Percentiles rank a stretch among this genome's conserved stretches.
These are phyloP conservation scores for Venturiaceae sp. DNA, from an alignment of 2,329 filamentous ascomycete genomes.

Conservation along the genomic window DNA sequence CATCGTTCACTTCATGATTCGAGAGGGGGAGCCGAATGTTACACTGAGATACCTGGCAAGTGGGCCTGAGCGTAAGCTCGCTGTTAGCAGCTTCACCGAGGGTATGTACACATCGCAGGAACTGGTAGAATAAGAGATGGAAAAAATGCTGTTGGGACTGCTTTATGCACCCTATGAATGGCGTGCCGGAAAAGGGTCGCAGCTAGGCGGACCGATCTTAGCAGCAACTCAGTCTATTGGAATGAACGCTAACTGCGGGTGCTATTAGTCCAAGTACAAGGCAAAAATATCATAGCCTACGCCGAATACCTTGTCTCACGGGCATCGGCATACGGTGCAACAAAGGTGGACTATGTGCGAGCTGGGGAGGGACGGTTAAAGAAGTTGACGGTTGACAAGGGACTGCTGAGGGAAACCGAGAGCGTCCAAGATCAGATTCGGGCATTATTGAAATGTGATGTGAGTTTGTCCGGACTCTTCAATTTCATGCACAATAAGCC, in stretches of 20 bases:
- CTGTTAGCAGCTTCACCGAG: constrained; percentile 86
- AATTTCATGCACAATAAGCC: too few relatives aligned
- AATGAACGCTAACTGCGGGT: background rate
- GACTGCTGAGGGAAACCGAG: constrained; percentile 84
- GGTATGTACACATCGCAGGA: constrained; percentile 44
- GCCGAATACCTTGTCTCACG: constrained; percentile 77
- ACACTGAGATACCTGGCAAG: constrained; percentile 77
- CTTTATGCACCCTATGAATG: too few relatives aligned
- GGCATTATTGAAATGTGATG: constrained; percentile 81
- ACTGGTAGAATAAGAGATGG: background rate
- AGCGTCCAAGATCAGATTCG: constrained; percentile 79
- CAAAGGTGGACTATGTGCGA: constrained; percentile 83
- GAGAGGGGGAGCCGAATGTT: constrained; percentile 83
- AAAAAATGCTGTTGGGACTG: too few relatives aligned
- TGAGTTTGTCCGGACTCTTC: constrained; percentile 42
- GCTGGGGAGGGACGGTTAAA: constrained; percentile 75
- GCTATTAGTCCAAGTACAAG: constrained; percentile 77
- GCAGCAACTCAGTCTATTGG: background rate
- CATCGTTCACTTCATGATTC: constrained; percentile 93
- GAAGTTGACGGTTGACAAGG: constrained; percentile 81
- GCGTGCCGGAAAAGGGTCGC: too few relatives aligned
- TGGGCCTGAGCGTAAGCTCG: constrained; percentile 66
- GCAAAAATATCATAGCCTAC: constrained; percentile 88
- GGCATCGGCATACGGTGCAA: constrained; percentile 71
- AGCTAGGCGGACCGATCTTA: too few relatives aligned